phyloP scores from a whole-genome alignment of 1,284 basidiomycete species.

The Marasmius tenuissimus region DNA sequence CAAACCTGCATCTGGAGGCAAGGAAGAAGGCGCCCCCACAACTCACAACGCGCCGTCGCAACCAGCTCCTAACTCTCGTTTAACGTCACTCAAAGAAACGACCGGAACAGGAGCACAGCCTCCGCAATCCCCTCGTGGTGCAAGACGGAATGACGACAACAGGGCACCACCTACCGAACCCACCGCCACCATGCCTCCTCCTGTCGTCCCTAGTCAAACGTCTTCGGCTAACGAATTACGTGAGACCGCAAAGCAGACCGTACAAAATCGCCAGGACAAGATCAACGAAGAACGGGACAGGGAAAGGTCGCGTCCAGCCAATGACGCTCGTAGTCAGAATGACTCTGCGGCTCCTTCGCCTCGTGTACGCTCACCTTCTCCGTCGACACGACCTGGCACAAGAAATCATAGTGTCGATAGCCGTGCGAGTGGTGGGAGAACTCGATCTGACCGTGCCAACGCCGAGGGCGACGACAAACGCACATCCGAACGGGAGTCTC shows the following conservation, averaged over 20 bases:
- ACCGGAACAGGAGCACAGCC: background rate
- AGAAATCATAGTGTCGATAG: slow-evolving; percentile 73
- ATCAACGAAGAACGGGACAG: slow-evolving; percentile 68
- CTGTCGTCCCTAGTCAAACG: slow-evolving; percentile 76
- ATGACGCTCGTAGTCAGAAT: slow-evolving; percentile 42
- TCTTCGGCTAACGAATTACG: slow-evolving; percentile 44
- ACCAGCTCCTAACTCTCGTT: background rate
- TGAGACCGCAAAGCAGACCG: no score
- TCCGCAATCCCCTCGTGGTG: slow-evolving; percentile 7
- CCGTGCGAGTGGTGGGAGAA: slow-evolving; percentile 63
- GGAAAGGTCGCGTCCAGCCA: slow-evolving; percentile 35
- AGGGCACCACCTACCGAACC: slow-evolving; percentile 27
- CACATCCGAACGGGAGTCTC: slow-evolving; percentile 44
- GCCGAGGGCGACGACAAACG: slow-evolving; percentile 55
- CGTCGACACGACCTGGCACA: slow-evolving; percentile 64
- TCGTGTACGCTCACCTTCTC: slow-evolving; percentile 64
- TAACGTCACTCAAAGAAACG: slow-evolving; percentile 2
- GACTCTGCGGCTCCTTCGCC: slow-evolving; percentile 56
- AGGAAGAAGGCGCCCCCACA: slow-evolving; percentile 1
- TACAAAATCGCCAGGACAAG: slow-evolving; percentile 38
- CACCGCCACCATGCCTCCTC: slow-evolving; percentile 70
- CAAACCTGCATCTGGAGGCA: slow-evolving; percentile 19
- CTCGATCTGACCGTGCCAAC: slow-evolving; percentile 49
- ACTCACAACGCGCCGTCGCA: background rate
- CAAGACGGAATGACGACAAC: slow-evolving; percentile 28